Base-by-base conservation (phyloP, 768 basidiomycete species). In the Suillus americanus region DNA sequence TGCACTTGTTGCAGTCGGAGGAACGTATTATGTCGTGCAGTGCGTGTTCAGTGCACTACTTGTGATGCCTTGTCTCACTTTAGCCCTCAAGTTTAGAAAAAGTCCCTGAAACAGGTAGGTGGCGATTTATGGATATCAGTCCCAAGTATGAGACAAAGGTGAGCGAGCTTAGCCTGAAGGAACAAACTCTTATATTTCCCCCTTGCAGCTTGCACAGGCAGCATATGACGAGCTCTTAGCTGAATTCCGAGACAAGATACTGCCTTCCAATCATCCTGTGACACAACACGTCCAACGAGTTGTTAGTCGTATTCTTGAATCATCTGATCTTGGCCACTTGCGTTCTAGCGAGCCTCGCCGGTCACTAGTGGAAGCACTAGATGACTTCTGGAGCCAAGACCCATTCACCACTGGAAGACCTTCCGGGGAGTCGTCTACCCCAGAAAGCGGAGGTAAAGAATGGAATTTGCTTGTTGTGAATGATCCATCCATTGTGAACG, bases 81-180 rank as follows among this genome's bases (percentile, higher is more conserved):
- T 48, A 43, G 14, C 18, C 7, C 38, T 64, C 14, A 66, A 95
- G 94, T 71, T 80, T 96, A 33, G 95, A 98, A 73, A 83, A 85
- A 71, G 91, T 94, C 0, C 88, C 91, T 3, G 90, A 95, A 72
- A 96, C 94, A 0, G 94, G 94, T 0, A 79, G 96, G 63, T 90
- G 89, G 85, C 78, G 96, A 25, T 97, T 96, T 73, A 97, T 98
- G 86, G 90, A 92, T 71, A 82, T 89, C 3, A 83, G 83, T 48
- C 82, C 82, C 0, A 79, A 80, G 60, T 77, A 75, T 33, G 92
- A 95, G 77, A 79, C 83, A 9, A 72, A 78, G 71, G 87, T 89
- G 23, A 20, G 45, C 18, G 16, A 45, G 18, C 18, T 59, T 59
- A 5, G 5, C 10, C 18, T 13, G 16, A 65, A 62, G 81, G 70